These are phyloP conservation scores for Pleurotus salmoneostramineus DNA, from an alignment of 768 basidiomycete genomes.

Conservation along the genomic window DNA sequence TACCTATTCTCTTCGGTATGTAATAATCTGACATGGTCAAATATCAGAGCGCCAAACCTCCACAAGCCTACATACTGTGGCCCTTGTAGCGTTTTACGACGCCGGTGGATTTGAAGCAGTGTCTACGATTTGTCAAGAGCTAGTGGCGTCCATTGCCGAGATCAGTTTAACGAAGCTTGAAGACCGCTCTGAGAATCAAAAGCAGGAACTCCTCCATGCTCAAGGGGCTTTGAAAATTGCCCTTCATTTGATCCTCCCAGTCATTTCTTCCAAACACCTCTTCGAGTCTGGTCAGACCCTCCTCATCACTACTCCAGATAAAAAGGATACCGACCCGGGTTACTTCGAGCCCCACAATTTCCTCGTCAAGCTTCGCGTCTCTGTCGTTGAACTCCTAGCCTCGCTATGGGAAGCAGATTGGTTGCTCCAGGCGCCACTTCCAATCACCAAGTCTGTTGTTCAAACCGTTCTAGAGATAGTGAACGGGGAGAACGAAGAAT, in stretches of 20 bases:
- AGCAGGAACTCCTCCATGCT: slow-evolving; percentile 70
- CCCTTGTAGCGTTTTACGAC: slow-evolving; percentile 71
- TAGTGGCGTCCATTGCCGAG: slow-evolving; percentile 54
- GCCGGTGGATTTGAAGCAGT: slow-evolving; percentile 68
- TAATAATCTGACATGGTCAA: neutral
- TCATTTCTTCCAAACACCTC: slow-evolving; percentile 76
- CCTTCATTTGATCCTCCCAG: slow-evolving; percentile 68
- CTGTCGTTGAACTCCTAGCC: slow-evolving; percentile 61
- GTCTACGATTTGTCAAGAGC: slow-evolving; percentile 50
- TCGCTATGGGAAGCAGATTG: slow-evolving; percentile 82
- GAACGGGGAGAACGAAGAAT: slow-evolving; percentile 77
- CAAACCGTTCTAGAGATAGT: slow-evolving; percentile 77
- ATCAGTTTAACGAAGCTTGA: slow-evolving; percentile 47
- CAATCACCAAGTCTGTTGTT: slow-evolving; percentile 72
- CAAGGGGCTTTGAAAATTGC: slow-evolving; percentile 81
- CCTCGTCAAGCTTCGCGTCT: slow-evolving; percentile 74
- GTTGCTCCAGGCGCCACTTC: slow-evolving; percentile 72
- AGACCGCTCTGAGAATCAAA: slow-evolving; percentile 51
- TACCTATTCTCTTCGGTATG: slow-evolving; percentile 4
- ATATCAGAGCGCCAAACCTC: slow-evolving; percentile 70
- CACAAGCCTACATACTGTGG: slow-evolving; percentile 76
- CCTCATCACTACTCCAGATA: slow-evolving; percentile 69
- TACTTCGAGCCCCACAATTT: slow-evolving; percentile 88
- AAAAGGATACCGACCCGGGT: slow-evolving; percentile 69
- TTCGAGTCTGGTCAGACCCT: slow-evolving; percentile 84